Evolutionary conservation across 495 filamentous ascomycete genomes (phyloP).

Genomic region (Aspergillus panamensis): DNA sequence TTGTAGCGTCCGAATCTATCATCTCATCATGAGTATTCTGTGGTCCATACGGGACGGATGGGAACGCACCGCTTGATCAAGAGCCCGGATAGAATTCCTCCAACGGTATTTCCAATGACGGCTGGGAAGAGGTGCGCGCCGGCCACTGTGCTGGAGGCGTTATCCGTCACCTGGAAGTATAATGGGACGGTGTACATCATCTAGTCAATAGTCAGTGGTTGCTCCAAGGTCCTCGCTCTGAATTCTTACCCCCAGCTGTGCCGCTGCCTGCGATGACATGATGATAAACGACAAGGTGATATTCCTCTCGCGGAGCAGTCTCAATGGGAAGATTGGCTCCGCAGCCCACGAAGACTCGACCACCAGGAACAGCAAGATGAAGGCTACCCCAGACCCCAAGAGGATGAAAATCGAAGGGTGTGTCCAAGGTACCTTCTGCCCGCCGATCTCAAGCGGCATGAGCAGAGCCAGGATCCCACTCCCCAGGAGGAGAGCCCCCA

Average conservation of each 20-base stretch:
- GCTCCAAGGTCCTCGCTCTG: not conserved
- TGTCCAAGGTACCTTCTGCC: constrained; percentile 43
- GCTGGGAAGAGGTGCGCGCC: constrained; percentile 60
- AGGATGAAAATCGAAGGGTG: not conserved
- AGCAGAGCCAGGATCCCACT: not conserved
- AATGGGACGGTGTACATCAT: constrained; percentile 51
- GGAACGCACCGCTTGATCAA: constrained; percentile 39
- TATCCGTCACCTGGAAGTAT: constrained; percentile 60
- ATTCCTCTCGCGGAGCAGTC: constrained; percentile 50
- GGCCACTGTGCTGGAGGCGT: constrained; percentile 48
- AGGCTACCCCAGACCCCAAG: not conserved
- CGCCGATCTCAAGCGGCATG: constrained; percentile 15
- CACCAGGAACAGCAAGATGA: not conserved
- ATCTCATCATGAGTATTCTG: not conserved
- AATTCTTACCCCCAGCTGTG: constrained; percentile 10
- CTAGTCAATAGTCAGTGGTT: constrained; percentile 25
- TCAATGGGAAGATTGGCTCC: constrained; percentile 57
- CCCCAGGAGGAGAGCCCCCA: constrained; percentile 12
- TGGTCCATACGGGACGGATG: too few relatives aligned
- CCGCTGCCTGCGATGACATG: constrained; percentile 46
- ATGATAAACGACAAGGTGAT: constrained; percentile 51
- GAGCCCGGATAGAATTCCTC: constrained; percentile 52
- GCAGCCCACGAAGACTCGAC: not conserved
- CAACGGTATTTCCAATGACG: constrained; percentile 59
- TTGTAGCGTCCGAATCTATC: constrained; percentile 59